Base-by-base conservation (phyloP, 176 grass and related monocot genomes). In the Bolboschoenus planiculmis region DNA sequence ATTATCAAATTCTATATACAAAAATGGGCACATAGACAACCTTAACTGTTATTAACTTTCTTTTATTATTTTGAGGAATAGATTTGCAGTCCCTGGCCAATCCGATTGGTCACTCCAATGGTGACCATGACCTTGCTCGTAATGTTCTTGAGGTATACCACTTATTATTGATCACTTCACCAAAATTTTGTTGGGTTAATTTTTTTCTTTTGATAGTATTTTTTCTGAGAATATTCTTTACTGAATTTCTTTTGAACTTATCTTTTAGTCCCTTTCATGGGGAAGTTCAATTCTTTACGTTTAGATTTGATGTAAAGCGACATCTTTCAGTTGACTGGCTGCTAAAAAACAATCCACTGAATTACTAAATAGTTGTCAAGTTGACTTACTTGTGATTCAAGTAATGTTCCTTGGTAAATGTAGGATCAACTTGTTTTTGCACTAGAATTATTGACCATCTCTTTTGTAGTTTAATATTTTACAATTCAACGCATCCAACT, bases 71-170 rank as follows among this genome's bases (percentile, higher is more conserved):
- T 65, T 34, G 21, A 30, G 34, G 62, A 74, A 76, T 56, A n/a
- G 33, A 84, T 62, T 78, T 56, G 59, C 77, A 85, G 35, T 78
- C 34, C 71, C 40, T 60, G 9, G 65, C 53, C 20, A 91, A 88
- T 24, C 88, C 84, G 0, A 94, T 98, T 84, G 95, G 92, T 67
- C 85, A 89, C 39, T 15, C 83, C 86, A 97, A 91, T 91, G 92
- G 89, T 78, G 74, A 35, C 68, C 72, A 62, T 87, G 92, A 93
- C 75, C 81, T 95, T 44, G 81, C 27, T 85, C 65, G 5, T 65
- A 88, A 84, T 61, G 86, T 98, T 54, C 35, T 84, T 84, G 87
- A 93, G 92, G 95, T 98, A 88, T 44, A 16, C 2, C 33, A 79
- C 36, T 62, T 75, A 16, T 51, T 81, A 55, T 53, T n/a, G n/a